Percentiles rank a stretch among this genome's conserved stretches.
These are phyloP conservation scores for Globisporangium ultimum DNA, from an alignment of 352 stramenopile genomes.

Conservation along the genomic window DNA sequence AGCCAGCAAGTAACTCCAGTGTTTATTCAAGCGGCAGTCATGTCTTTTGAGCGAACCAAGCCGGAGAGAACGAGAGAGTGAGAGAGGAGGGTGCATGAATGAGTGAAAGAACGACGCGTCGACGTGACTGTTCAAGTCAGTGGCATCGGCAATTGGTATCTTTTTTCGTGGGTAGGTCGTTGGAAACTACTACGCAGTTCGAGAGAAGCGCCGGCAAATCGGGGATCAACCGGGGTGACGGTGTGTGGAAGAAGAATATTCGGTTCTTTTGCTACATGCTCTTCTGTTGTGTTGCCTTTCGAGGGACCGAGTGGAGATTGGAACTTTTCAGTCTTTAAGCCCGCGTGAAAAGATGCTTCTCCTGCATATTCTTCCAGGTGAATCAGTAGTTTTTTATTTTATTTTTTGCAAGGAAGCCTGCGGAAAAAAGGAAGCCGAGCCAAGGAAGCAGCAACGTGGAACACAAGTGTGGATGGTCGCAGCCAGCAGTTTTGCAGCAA, in stretches of 20 bases:
- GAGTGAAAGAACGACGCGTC: conserved; percentile 14
- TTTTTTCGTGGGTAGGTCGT: conserved; percentile 13
- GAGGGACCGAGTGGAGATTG: not conserved
- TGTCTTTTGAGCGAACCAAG: conserved; percentile 3
- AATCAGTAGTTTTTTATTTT: not conserved
- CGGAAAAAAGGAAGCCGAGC: not conserved
- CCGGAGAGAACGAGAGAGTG: conserved; percentile 6
- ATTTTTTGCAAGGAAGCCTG: not conserved
- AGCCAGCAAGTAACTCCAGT: conserved; percentile 19
- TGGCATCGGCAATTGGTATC: conserved; percentile 11
- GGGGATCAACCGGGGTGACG: conserved; percentile 5
- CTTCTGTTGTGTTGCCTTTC: conserved; percentile 17
- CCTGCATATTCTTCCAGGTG: conserved; percentile 3
- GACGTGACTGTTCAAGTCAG: conserved; percentile 7
- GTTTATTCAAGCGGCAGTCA: conserved; percentile 5
- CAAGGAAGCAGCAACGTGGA: not conserved
- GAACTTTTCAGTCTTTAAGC: conserved; percentile 2
- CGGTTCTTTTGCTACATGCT: conserved; percentile 23
- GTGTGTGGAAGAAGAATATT: conserved; percentile 15
- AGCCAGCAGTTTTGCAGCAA: conserved; percentile 2
- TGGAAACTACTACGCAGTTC: conserved; percentile 16
- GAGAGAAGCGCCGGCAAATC: conserved; percentile 1
- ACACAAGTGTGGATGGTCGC: not conserved
- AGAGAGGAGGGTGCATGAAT: conserved; percentile 18
- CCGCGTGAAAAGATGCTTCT: conserved; percentile 2